Conservation (phyloP, 805 yeast species). For the Ogataea ramenticola region DNA sequence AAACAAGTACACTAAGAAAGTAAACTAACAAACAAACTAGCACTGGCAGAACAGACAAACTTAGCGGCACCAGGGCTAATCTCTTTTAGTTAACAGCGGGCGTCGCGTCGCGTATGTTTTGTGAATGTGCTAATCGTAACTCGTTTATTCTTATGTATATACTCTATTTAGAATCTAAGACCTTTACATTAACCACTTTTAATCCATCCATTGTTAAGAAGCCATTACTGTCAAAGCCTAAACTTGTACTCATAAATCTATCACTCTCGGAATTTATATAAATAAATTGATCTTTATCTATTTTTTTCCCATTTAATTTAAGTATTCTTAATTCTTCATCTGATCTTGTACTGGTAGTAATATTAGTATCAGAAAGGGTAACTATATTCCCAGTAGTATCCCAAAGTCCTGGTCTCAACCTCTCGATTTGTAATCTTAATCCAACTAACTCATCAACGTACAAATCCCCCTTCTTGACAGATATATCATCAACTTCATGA, state of each 20-base stretch:
- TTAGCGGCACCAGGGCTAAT: too few relatives aligned
- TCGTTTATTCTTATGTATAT: too few relatives aligned
- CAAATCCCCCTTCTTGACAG: slow-evolving; percentile 20
- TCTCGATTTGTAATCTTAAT: slow-evolving; percentile 40
- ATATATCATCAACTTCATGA: too few relatives aligned
- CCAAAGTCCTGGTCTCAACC: slow-evolving; percentile 29
- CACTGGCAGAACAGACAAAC: too few relatives aligned
- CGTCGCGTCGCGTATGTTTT: too few relatives aligned
- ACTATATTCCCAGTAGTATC: slow-evolving; percentile 32
- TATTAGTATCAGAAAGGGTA: slow-evolving; percentile 11
- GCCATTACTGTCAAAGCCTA: not conserved
- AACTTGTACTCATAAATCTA: not conserved
- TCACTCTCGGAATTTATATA: not conserved
- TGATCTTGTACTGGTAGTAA: slow-evolving; percentile 17
- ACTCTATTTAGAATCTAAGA: not conserved
- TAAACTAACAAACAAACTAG: too few relatives aligned
- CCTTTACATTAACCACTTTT: not conserved
- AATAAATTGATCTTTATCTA: not conserved
- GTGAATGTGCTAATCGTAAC: too few relatives aligned
- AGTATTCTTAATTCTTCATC: slow-evolving; percentile 6
- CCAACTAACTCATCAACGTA: slow-evolving; percentile 36
- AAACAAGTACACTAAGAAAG: too few relatives aligned
- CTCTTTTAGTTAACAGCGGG: too few relatives aligned
- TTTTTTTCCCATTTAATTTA: slow-evolving; percentile 1
- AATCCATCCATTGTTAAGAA: not conserved